Percentiles rank a stretch among this genome's conserved stretches.
phyloP scores from a whole-genome alignment of 179 eudicot species.

The Silene coronaria region DNA sequence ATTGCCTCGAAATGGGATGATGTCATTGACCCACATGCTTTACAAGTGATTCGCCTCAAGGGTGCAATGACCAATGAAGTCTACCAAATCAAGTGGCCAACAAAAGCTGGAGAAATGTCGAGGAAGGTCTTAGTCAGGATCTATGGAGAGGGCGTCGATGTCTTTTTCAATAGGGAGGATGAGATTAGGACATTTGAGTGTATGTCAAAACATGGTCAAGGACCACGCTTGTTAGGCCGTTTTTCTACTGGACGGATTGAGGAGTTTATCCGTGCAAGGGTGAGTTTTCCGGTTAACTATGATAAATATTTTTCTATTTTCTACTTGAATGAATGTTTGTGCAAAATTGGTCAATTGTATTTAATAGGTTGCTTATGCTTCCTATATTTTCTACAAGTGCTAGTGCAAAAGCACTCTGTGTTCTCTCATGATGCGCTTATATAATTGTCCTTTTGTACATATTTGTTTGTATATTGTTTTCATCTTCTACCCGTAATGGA shows the following conservation, averaged over 20 bases:
- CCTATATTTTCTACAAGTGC: neutral
- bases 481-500: neutral
- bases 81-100: slow-evolving; percentile 81
- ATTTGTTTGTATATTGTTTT: neutral
- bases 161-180: slow-evolving; percentile 65
- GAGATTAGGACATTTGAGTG: slow-evolving; percentile 82
- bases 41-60: slow-evolving; percentile 60
- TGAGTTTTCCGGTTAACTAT: slow-evolving; percentile 23
- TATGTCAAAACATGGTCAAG: slow-evolving; percentile 74
- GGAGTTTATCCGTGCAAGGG: slow-evolving; percentile 90
- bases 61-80: slow-evolving; percentile 97
- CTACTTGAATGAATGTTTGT: neutral
- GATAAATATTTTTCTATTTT: neutral
- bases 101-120: slow-evolving; percentile 33
- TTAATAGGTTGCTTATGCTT: neutral
- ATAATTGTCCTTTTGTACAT: neutral
- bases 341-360: neutral
- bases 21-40: slow-evolving; percentile 37
- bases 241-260: slow-evolving; percentile 74
- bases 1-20: slow-evolving; percentile 67
- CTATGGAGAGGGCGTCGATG: slow-evolving; percentile 77
- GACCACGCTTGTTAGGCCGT: slow-evolving; percentile 67
- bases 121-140: slow-evolving; percentile 75
- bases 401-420: neutral
- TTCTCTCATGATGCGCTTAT: neutral